These are phyloP conservation scores for Fusarium stilboides DNA, from an alignment of 2,329 filamentous ascomycete species.

Conservation along the genomic window DNA sequence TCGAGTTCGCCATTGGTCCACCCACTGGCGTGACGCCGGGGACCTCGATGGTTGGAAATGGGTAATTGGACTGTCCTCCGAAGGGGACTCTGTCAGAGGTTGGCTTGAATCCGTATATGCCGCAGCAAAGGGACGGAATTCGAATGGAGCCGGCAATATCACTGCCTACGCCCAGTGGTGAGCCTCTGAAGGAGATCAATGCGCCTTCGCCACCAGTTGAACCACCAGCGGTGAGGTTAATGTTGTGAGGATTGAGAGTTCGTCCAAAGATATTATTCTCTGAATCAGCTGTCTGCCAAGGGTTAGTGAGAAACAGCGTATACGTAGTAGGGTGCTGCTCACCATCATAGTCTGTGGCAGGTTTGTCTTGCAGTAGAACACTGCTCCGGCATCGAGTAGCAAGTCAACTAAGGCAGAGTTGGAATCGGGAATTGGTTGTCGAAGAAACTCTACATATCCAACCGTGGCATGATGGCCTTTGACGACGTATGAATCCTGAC, in stretches of 20 bases:
- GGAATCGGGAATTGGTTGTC: conserved; percentile 31
- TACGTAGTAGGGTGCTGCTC: no score
- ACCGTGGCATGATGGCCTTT: conserved; percentile 46
- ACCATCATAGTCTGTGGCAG: conserved; percentile 75
- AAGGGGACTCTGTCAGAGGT: conserved; percentile 70
- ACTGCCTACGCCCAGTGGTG: conserved; percentile 45
- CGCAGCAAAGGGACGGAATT: conserved; percentile 67
- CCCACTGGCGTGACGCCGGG: conserved; percentile 56
- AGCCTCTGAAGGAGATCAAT: conserved; percentile 44
- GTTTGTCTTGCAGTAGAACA: conserved; percentile 62
- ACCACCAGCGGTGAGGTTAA: conserved; percentile 46
- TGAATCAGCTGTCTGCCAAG: conserved; percentile 46
- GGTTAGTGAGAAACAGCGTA: no score
- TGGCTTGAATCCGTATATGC: conserved; percentile 69
- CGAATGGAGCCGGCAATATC: conserved; percentile 65
- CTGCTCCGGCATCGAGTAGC: conserved; percentile 47
- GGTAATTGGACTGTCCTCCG: conserved; percentile 40
- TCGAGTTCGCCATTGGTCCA: conserved; percentile 60
- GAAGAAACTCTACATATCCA: conserved; percentile 48
- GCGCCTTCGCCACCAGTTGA: conserved; percentile 49
- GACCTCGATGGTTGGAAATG: conserved; percentile 25
- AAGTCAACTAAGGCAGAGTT: conserved; percentile 48
- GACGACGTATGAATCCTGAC: conserved; percentile 44
- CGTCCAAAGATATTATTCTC: conserved; percentile 58
- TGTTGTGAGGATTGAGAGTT: conserved; percentile 55